Conservation (phyloP, 805 yeast species). For the Nakazawaea populi region DNA sequence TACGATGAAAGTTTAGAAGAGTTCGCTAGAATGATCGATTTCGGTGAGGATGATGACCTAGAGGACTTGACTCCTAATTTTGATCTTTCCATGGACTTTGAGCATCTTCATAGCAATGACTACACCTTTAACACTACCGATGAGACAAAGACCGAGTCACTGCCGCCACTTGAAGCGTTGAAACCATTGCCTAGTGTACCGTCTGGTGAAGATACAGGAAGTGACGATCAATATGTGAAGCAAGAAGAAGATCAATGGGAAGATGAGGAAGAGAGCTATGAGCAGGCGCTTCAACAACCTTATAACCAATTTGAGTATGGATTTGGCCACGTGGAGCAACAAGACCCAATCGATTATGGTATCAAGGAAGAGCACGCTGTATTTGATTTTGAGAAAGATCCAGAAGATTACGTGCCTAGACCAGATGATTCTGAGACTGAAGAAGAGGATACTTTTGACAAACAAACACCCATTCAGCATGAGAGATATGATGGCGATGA, state of each 20-base stretch:
- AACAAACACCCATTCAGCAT: neutral
- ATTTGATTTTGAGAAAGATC: neutral
- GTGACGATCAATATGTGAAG: neutral
- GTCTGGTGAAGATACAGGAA: neutral
- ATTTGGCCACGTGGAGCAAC: neutral
- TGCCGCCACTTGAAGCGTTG: neutral
- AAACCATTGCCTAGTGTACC: constrained; percentile 2
- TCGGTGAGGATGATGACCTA: constrained; percentile 30
- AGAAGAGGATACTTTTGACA: neutral
- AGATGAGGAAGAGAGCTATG: neutral
- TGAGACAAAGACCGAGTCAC: neutral
- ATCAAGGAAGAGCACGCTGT: neutral
- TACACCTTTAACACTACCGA: neutral
- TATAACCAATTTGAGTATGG: constrained; percentile 5
- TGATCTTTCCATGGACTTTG: constrained; percentile 26
- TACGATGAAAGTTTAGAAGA: constrained; percentile 36
- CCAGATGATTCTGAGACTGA: constrained; percentile 1
- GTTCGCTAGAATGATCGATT: constrained; percentile 38
- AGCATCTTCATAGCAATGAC: constrained; percentile 7
- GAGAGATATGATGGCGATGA: neutral
- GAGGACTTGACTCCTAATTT: constrained; percentile 10
- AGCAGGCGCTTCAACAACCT: neutral
- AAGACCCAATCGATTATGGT: neutral
- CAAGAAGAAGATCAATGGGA: neutral
- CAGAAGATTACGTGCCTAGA: neutral